These are phyloP conservation scores for Aspergillus sclerotioniger DNA, from an alignment of 495 filamentous ascomycete genomes.

Conservation along the genomic window DNA sequence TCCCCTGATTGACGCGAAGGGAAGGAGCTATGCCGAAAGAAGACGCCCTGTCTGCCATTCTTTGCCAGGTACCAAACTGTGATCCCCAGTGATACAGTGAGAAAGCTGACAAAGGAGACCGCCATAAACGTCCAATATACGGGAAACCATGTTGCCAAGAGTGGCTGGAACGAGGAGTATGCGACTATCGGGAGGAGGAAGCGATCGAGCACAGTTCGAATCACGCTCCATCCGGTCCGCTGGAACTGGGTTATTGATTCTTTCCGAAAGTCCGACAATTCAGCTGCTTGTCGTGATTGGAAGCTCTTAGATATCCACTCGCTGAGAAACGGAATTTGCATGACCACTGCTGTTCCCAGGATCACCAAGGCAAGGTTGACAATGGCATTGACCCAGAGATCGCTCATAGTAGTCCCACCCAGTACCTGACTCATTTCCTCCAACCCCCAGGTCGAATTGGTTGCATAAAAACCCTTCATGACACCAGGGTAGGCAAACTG, in stretches of 20 bases:
- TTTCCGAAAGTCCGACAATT: background rate
- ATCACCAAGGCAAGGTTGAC: conserved; percentile 16
- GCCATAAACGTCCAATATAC: conserved; percentile 15
- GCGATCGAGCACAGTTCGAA: conserved; percentile 15
- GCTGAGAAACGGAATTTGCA: conserved; percentile 3
- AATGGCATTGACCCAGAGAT: conserved; percentile 20
- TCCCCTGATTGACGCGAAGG: background rate
- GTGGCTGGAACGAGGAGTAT: conserved; percentile 13
- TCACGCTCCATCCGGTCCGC: conserved; percentile 15
- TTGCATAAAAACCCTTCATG: conserved; percentile 7
- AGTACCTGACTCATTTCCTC: conserved; percentile 19
- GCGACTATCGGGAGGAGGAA: conserved; percentile 13
- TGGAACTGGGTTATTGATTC: conserved; percentile 6
- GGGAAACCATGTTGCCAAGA: conserved; percentile 9
- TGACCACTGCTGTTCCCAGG: conserved; percentile 1
- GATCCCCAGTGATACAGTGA: conserved; percentile 3
- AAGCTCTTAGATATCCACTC: conserved; percentile 8
- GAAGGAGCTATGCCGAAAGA: conserved; percentile 6
- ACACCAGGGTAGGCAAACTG: conserved; percentile 17
- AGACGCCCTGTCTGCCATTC: conserved; percentile 1
- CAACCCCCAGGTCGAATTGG: conserved; percentile 13
- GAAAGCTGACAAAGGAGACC: background rate
- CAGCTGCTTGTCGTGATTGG: background rate
- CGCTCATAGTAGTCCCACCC: conserved; percentile 13
- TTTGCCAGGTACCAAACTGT: conserved; percentile 5